Percentiles rank a stretch among this genome's conserved stretches.
These are phyloP conservation scores for Geotrichum australiense DNA, from an alignment of 1,139 yeast species.

Conservation along the genomic window DNA sequence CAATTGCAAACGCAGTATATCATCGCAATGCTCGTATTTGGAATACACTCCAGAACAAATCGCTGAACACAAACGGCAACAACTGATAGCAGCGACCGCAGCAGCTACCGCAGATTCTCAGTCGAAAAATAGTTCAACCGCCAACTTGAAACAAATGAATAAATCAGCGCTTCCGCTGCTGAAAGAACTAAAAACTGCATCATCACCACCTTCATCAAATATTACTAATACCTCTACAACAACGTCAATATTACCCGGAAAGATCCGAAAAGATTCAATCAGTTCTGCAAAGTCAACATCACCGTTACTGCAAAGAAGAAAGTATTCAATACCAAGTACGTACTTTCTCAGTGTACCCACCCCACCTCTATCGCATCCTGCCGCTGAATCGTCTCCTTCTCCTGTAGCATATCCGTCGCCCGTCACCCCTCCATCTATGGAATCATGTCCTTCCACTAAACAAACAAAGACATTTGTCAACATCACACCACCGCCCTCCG, in stretches of 20 bases:
- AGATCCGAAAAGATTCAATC: too few species aligned
- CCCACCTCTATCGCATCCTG: neutral
- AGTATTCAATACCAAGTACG: conserved; percentile 8
- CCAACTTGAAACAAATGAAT: too few species aligned
- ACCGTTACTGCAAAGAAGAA: neutral
- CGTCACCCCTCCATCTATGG: conserved; percentile 1
- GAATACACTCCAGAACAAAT: conserved; percentile 26
- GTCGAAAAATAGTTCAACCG: too few species aligned
- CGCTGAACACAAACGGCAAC: conserved; percentile 13
- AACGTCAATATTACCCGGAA: too few species aligned
- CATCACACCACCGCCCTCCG: conserved; percentile 11
- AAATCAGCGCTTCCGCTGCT: too few species aligned
- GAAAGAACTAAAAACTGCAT: too few species aligned
- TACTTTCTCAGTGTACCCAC: conserved; percentile 3
- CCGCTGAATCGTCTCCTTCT: neutral
- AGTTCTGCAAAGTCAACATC: too few species aligned
- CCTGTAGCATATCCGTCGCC: neutral
- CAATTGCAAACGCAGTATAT: conserved; percentile 53
- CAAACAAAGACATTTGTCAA: neutral
- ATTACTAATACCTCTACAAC: neutral
- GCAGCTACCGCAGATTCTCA: neutral
- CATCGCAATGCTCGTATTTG: conserved; percentile 28
- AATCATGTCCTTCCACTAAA: neutral
- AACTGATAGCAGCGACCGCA: conserved; percentile 9
- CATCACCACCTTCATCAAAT: too few species aligned